A percentile compares a stretch with the other conserved stretches of the same genome.
phyloP scores from a whole-genome alignment of 164 flowering plant species.

The Cinnamomum micranthum region DNA sequence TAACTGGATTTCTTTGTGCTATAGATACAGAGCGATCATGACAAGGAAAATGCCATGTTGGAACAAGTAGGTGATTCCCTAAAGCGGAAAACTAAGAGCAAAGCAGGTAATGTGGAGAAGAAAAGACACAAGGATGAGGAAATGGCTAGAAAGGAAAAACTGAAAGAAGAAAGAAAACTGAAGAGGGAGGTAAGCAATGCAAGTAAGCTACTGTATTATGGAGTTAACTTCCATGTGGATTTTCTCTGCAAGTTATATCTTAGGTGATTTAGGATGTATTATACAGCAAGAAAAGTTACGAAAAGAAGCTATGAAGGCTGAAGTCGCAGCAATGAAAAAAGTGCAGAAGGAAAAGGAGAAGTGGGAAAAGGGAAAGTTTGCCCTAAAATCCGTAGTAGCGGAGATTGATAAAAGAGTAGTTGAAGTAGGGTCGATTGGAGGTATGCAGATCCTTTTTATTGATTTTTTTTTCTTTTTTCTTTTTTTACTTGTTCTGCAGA shows the following conservation, averaged over 20 bases:
- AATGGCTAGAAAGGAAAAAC: slow-evolving; percentile 33
- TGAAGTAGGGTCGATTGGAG: slow-evolving; percentile 74
- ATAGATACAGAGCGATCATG: slow-evolving; percentile 25
- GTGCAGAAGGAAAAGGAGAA: slow-evolving; percentile 65
- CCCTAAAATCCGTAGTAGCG: slow-evolving; percentile 72
- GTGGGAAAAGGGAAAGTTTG: slow-evolving; percentile 91
- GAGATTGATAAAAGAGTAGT: slow-evolving; percentile 74
- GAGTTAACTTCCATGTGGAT: background rate
- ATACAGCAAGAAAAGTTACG: slow-evolving; percentile 71
- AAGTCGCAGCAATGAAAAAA: slow-evolving; percentile 67
- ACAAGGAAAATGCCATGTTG: slow-evolving; percentile 26
- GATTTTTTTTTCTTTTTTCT: background rate
- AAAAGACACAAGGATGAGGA: slow-evolving; percentile 23
- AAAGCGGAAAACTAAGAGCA: slow-evolving; percentile 16
- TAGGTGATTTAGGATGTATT: slow-evolving; percentile 7
- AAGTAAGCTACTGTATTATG: background rate
- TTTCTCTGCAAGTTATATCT: background rate
- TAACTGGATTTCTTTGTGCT: background rate
- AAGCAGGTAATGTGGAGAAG: slow-evolving; percentile 18
- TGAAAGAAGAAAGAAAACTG: slow-evolving; percentile 60
- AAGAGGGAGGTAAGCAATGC: slow-evolving; percentile 55
- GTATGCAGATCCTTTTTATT: slow-evolving; percentile 26
- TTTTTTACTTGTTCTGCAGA: background rate
- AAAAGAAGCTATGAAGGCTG: slow-evolving; percentile 73
- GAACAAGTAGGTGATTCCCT: slow-evolving; percentile 20